These are phyloP conservation scores for Apiotrichum veenhuisii DNA, from an alignment of 1,284 basidiomycete species.

Conservation along the genomic window DNA sequence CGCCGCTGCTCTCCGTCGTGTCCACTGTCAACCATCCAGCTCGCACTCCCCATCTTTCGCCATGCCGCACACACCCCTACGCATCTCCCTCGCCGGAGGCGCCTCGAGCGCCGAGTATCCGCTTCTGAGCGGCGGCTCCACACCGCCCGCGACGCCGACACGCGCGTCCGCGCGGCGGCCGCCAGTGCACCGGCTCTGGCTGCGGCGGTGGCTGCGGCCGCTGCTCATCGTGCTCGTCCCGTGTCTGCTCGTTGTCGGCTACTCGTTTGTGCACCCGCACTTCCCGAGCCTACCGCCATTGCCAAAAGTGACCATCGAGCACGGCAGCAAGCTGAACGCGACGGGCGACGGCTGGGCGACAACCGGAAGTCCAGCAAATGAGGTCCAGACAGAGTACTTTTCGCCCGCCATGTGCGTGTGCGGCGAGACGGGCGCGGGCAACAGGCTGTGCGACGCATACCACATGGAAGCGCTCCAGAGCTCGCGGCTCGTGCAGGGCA, in stretches of 20 bases:
- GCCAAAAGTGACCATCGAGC: constrained; percentile 32
- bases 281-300: constrained; percentile 38
- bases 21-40: too few species aligned
- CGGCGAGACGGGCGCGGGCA: constrained; percentile 31
- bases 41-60: too few species aligned
- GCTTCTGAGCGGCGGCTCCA: background rate
- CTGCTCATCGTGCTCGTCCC: constrained; percentile 29
- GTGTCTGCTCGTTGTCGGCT: constrained; percentile 32
- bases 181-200: background rate
- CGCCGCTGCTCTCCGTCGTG: too few species aligned
- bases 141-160: background rate
- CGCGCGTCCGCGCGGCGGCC: background rate
- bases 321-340: constrained; percentile 5
- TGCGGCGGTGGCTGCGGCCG: constrained; percentile 25
- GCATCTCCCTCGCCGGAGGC: too few species aligned
- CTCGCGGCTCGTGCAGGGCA: constrained; percentile 32
- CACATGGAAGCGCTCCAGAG: constrained; percentile 30
- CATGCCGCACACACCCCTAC: too few species aligned
- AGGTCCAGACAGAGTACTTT: constrained; percentile 9
- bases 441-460: constrained; percentile 38
- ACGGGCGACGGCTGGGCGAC: background rate
- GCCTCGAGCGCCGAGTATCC: too few species aligned
- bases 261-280: constrained; percentile 36
- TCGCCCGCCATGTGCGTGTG: constrained; percentile 25
- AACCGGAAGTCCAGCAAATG: background rate